Evolutionary conservation across 148 eudicot species (phyloP), one percentile per base, ranked within the genome.

Genomic region (Bassia scoparia): DNA sequence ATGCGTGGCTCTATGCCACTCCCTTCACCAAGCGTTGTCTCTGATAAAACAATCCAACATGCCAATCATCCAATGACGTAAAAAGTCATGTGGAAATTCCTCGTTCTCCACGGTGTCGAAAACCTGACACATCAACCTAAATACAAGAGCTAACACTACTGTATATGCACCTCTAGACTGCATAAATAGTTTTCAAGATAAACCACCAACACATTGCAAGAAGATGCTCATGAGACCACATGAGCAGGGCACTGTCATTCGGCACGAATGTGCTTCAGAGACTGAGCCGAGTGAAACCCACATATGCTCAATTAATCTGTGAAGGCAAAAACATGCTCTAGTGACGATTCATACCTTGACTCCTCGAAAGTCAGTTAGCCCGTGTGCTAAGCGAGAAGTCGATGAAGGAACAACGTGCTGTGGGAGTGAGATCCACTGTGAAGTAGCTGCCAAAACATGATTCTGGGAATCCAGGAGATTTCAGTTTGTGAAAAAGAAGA

Each of bases 321-420:
- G 68, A 60, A 67, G 68, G 46, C 21, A 67, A 58, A 29, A 24
- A 49, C 38, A 5, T 50, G 73, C 20, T 50, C 74, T 41, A 61
- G 38, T 11, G 70, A 71, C 7, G 82, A 79, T 69, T 75, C 74
- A 55, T 69, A 68, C 38, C 80, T 72, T 0, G 80, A 71, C 31
- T 10, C 53, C 72, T 78, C 10, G 81, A 78, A 67, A 78, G 68
- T 56, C 76, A 78, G 37, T 34, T 34, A 44, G 67, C 48, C 7
- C 33, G 16, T 72, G 80, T 58, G 41, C 2, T 24, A 56, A 21
- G 8, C 17, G 20, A 43, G 24, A 26, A 30, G 7, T 41, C 8
- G 43, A 60, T 24, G 41, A 72, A 20, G 43, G 2, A 18, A 26
- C 16, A 18, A 24, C 27, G 23, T 72, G 67, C 4, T 70, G 73